Percentiles rank a stretch among this genome's conserved stretches.
Evolutionary conservation across 2,329 filamentous ascomycete genomes (phyloP).

Genomic region (Paecilomyces sp.): DNA sequence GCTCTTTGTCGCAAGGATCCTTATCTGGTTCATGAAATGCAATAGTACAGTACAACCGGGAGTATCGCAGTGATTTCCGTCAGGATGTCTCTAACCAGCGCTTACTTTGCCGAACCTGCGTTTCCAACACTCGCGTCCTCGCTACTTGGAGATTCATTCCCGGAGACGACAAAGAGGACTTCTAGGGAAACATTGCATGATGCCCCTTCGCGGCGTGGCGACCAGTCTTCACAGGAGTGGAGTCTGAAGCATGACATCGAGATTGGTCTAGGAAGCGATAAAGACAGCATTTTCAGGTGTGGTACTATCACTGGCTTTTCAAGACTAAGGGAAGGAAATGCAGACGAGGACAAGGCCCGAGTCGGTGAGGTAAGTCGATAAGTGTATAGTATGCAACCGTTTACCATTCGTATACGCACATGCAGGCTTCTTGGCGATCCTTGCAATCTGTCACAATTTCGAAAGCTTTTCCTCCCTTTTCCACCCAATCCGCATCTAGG

Average conservation of each 20-base stretch:
- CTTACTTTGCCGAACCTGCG: slow-evolving; percentile 23
- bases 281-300: slow-evolving; percentile 15
- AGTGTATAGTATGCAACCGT: not conserved
- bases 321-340: slow-evolving; percentile 13
- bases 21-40: not conserved
- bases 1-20: not conserved
- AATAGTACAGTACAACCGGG: no score
- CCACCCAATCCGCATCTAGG: not conserved
- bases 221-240: slow-evolving; percentile 12
- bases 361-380: slow-evolving; percentile 21
- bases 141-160: slow-evolving; percentile 12
- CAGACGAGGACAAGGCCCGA: slow-evolving; percentile 16
- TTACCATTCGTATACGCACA: not conserved
- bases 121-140: slow-evolving; percentile 23
- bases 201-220: not conserved
- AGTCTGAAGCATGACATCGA: slow-evolving; percentile 17
- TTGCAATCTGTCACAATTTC: slow-evolving; percentile 2
- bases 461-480: not conserved
- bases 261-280: slow-evolving; percentile 10
- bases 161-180: not conserved
- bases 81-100: slow-evolving; percentile 9
- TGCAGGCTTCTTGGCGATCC: not conserved
- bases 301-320: slow-evolving; percentile 28
- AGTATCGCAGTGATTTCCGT: not conserved
- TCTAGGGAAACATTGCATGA: not conserved